Percentiles rank a stretch among this genome's conserved stretches.
phyloP scores from a whole-genome alignment of 441 rosid genomes.

The Breynia disticha region DNA sequence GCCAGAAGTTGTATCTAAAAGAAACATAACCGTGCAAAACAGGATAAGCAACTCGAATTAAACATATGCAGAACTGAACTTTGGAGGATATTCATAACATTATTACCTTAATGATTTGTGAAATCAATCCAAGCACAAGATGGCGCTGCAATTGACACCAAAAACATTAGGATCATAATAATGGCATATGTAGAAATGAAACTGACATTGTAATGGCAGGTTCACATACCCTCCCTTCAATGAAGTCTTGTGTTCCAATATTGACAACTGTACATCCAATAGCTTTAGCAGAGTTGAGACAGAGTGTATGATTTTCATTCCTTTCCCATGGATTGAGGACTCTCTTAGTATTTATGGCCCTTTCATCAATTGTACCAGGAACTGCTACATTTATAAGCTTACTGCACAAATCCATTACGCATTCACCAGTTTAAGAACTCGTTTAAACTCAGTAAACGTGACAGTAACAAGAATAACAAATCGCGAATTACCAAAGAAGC shows the following conservation, averaged over 20 bases:
- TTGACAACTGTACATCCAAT: slow-evolving; percentile 96
- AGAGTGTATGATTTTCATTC: slow-evolving; percentile 89
- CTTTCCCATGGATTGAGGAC: slow-evolving; percentile 97
- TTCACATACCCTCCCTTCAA: slow-evolving; percentile 86
- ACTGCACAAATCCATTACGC: slow-evolving; percentile 33
- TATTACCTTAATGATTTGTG: slow-evolving; percentile 88
- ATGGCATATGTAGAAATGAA: not conserved
- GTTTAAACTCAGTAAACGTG: not conserved
- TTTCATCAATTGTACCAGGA: slow-evolving; percentile 94
- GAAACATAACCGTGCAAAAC: slow-evolving; percentile 12
- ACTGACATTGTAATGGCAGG: not conserved
- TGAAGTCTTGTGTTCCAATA: slow-evolving; percentile 85
- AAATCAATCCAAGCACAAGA: slow-evolving; percentile 90
- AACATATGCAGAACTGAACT: not conserved
- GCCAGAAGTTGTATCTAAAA: slow-evolving; percentile 91
- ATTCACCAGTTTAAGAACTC: slow-evolving; percentile 8
- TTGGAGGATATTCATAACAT: slow-evolving; percentile 3
- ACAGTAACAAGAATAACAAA: not conserved
- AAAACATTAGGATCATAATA: too few species aligned
- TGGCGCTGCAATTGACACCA: slow-evolving; percentile 57
- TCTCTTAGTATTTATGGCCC: slow-evolving; percentile 91
- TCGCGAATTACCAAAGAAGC: slow-evolving; percentile 61
- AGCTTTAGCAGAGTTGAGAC: slow-evolving; percentile 95
- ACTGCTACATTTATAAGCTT: slow-evolving; percentile 97
- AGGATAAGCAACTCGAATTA: slow-evolving; percentile 14